Percentiles rank a stretch among this genome's conserved stretches.
Conservation (phyloP, 805 yeast genomes). For the Kodamaea kaohsiungensis region DNA sequence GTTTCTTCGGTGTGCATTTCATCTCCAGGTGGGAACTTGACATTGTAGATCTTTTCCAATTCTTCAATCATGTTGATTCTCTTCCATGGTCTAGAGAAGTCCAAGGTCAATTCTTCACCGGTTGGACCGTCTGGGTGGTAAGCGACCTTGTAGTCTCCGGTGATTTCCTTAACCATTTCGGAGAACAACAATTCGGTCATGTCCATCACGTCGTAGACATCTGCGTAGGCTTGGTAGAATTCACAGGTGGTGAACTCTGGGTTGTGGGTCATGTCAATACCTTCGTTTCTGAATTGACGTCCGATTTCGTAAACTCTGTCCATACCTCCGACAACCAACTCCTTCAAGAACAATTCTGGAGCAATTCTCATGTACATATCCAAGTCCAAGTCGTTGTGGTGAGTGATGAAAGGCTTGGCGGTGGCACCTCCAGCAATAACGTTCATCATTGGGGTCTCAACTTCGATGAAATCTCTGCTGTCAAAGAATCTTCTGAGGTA, state of each 20-base stretch:
- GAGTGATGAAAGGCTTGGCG: slow-evolving; percentile 96
- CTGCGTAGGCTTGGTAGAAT: slow-evolving; percentile 97
- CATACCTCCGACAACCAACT: slow-evolving; percentile 96
- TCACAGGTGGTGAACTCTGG: slow-evolving; percentile 99
- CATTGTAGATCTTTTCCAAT: slow-evolving; percentile 81
- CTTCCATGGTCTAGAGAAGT: slow-evolving; percentile 97
- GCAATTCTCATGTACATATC: slow-evolving; percentile 98
- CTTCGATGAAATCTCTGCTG: slow-evolving; percentile 84
- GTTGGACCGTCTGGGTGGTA: slow-evolving; percentile 96
- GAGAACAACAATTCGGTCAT: slow-evolving; percentile 91
- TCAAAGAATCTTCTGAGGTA: slow-evolving; percentile 89
- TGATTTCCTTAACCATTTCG: slow-evolving; percentile 95
- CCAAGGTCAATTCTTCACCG: slow-evolving; percentile 73
- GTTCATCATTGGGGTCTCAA: slow-evolving; percentile 99
- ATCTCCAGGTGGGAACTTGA: slow-evolving; percentile 94
- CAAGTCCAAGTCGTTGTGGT: slow-evolving; percentile 94
- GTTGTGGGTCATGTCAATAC: slow-evolving; percentile 97
- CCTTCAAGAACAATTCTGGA: slow-evolving; percentile 94
- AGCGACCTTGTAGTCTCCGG: slow-evolving; percentile 81
- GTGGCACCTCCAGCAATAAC: slow-evolving; percentile 99
- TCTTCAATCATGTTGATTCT: slow-evolving; percentile 97
- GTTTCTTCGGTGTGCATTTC: slow-evolving; percentile 93
- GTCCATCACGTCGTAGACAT: slow-evolving; percentile 93
- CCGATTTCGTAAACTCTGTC: slow-evolving; percentile 98
- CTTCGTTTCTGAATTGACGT: slow-evolving; percentile 98